A percentile compares a stretch with the other conserved stretches of the same genome.
phyloP scores from a whole-genome alignment of 1,284 basidiomycete genomes.

The Tilletia caries region DNA sequence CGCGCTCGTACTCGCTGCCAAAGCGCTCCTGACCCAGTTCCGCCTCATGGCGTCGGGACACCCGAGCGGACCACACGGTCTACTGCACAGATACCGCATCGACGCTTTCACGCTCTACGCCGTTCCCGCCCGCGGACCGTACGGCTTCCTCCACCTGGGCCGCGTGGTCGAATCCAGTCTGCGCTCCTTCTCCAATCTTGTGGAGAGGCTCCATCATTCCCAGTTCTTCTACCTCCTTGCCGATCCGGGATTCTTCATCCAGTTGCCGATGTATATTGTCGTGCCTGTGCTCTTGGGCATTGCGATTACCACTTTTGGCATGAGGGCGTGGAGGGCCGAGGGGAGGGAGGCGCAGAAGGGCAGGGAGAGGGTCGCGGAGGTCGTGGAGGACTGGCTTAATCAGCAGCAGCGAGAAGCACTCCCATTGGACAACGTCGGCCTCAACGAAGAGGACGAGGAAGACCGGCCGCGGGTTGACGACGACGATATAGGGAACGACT shows the following conservation, averaged over 20 bases:
- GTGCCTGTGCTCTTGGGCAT: constrained; percentile 41
- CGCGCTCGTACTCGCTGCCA: not conserved
- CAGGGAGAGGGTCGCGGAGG: not conserved
- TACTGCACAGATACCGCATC: constrained; percentile 71
- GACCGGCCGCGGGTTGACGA: not conserved
- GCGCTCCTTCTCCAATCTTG: constrained; percentile 48
- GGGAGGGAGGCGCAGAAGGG: constrained; percentile 14
- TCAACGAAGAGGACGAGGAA: not conserved
- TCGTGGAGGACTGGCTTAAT: not conserved
- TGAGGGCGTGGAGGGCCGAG: constrained; percentile 21
- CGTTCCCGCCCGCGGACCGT: constrained; percentile 80
- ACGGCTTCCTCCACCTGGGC: constrained; percentile 90
- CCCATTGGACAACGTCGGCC: not conserved
- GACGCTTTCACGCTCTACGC: constrained; percentile 89
- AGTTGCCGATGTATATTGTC: constrained; percentile 37
- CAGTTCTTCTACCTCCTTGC: constrained; percentile 51
- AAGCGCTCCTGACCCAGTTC: constrained; percentile 6
- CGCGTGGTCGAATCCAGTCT: constrained; percentile 36
- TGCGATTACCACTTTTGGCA: constrained; percentile 38
- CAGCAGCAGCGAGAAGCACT: not conserved
- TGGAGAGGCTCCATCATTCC: constrained; percentile 52
- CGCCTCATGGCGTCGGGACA: constrained; percentile 15
- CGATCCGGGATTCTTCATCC: constrained; percentile 38
- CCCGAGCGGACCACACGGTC: constrained; percentile 35
- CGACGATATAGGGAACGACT: not conserved